A percentile compares a stretch with the other conserved stretches of the same genome.
phyloP scores from a whole-genome alignment of 352 stramenopile species.

The Pythium scleroteichum region DNA sequence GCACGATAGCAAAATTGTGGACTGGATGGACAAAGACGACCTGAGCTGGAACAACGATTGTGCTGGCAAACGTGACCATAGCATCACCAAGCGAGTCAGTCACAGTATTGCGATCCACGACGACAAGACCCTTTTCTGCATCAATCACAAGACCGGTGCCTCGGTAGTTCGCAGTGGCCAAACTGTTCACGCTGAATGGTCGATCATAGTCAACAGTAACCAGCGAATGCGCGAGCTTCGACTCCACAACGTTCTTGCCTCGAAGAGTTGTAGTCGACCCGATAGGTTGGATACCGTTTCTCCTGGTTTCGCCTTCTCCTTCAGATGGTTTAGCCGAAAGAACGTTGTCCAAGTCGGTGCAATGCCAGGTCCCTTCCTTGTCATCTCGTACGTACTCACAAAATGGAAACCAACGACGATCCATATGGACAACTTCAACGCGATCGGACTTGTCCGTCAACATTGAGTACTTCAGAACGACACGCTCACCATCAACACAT shows the following conservation, averaged over 20 bases:
- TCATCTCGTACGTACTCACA: slow-evolving; percentile 82
- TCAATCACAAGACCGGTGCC: slow-evolving; percentile 90
- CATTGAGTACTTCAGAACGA: slow-evolving; percentile 86
- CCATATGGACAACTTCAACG: slow-evolving; percentile 86
- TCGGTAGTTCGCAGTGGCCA: slow-evolving; percentile 84
- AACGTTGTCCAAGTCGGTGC: slow-evolving; percentile 51
- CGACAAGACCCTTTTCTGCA: slow-evolving; percentile 80
- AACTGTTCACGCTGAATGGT: slow-evolving; percentile 84
- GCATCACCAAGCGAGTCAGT: slow-evolving; percentile 86
- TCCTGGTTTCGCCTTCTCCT: slow-evolving; percentile 11
- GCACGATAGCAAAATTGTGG: slow-evolving; percentile 93
- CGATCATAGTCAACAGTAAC: slow-evolving; percentile 86
- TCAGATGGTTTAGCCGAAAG: slow-evolving; percentile 5
- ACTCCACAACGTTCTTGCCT: slow-evolving; percentile 80
- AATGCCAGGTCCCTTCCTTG: slow-evolving; percentile 77
- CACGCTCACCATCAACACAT: slow-evolving; percentile 75
- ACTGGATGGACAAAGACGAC: slow-evolving; percentile 92
- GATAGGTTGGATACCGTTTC: slow-evolving; percentile 38
- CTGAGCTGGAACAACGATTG: slow-evolving; percentile 84
- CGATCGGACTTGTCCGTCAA: slow-evolving; percentile 77
- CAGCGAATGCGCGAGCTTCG: slow-evolving; percentile 79
- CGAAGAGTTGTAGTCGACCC: slow-evolving; percentile 81
- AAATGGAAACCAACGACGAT: slow-evolving; percentile 92
- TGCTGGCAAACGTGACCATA: slow-evolving; percentile 90
- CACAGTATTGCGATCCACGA: slow-evolving; percentile 93